Base-by-base conservation (phyloP, 2,329 filamentous ascomycete genomes). In the Celoporthe dispersa region DNA sequence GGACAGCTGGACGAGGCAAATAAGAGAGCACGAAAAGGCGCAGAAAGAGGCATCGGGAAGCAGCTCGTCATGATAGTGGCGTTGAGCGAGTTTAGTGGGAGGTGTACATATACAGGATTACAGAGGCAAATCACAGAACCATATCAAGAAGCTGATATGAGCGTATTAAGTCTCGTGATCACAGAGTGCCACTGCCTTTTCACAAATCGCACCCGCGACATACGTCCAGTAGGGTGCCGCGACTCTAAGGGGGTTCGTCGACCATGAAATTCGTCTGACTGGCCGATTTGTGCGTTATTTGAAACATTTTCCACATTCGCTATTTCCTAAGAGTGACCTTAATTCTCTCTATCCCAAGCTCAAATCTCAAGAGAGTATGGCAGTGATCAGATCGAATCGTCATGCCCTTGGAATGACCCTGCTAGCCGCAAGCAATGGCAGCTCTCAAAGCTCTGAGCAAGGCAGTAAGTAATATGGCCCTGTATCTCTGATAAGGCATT, bases 1-100 rank as follows among this genome's bases (percentile, higher is more conserved):
- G 22, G 22, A 39, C 72, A 84, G 83, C 67, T 84, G 82, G 82
- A 81, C 77, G 75, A 83, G 78, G 72, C 83, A 84, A 73, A 81
- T 84, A 72, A 80, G 77, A 71, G 82, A 84, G 75, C 76, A 84
- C 78, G 83, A 84, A 70, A 77, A 75, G 72, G 75, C 72, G 37
- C 74, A 75, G 41, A 77, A 75, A 60, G 75, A 71, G 71, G 74
- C 76, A 66, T 76, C 75, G 70, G 69, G 41, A 67, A 39, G 37
- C 31, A 60, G 35, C 35, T 64, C 67, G 19, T 59, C 60, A 68
- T 68, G 60, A 41, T 28, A 28, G 35, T n/a, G 57, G 19, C 16
- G 22, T 53, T 6, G 59, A 31, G 35, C n/a, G n/a, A n/a, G 31
- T 28, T 22, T 19, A 6, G 35, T 2, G 31, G 22, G 31, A 37